A percentile compares a stretch with the other conserved stretches of the same genome.
Conservation (phyloP, 1,284 basidiomycete genomes). For the Microbotryum scabiosae region DNA sequence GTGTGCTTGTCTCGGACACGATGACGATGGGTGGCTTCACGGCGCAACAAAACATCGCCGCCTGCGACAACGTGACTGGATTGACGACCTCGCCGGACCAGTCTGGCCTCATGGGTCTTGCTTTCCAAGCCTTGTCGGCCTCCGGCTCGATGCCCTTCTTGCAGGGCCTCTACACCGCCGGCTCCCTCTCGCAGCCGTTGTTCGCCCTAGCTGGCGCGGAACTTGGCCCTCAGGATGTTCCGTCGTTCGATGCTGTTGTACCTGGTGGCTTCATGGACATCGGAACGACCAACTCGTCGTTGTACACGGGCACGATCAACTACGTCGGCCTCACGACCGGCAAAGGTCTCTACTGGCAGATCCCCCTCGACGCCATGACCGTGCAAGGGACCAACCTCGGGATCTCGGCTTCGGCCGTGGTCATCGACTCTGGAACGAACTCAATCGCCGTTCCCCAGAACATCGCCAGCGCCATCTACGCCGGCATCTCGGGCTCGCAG, state of each 20-base stretch:
- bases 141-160: constrained; percentile 45
- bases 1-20: constrained; percentile 58
- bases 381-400: constrained; percentile 41
- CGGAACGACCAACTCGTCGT: constrained; percentile 57
- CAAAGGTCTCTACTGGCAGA: constrained; percentile 53
- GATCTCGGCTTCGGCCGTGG: constrained; percentile 37
- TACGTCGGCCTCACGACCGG: constrained; percentile 44
- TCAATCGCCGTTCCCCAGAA: constrained; percentile 68
- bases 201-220: neutral
- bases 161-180: constrained; percentile 54
- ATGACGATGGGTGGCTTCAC: constrained; percentile 73
- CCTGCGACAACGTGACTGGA: constrained; percentile 37
- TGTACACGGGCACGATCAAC: constrained; percentile 66
- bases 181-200: constrained; percentile 46
- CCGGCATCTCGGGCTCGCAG: constrained; percentile 46
- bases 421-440: constrained; percentile 57
- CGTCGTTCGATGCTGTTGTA: neutral
- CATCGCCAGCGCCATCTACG: constrained; percentile 67
- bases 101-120: constrained; percentile 34
- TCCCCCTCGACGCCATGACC: constrained; percentile 46
- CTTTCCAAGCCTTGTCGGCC: constrained; percentile 40
- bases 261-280: constrained; percentile 62
- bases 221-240: neutral
- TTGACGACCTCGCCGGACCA: neutral
- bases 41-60: constrained; percentile 38